phyloP scores from a whole-genome alignment of 306 rosid genomes.

The Casuarina glauca region DNA sequence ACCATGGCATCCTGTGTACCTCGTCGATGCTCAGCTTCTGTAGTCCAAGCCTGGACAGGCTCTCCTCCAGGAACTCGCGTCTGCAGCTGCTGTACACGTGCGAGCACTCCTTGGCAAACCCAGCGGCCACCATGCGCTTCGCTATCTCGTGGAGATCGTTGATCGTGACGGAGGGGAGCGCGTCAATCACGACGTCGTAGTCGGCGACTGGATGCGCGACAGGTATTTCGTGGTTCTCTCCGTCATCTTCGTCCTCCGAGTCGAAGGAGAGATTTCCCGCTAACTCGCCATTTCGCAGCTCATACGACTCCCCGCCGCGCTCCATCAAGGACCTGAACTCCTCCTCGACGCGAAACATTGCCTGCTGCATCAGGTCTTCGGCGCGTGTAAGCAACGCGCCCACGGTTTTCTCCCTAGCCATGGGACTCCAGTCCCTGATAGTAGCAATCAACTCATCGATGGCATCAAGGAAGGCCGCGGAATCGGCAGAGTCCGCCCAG shows the following conservation, averaged over 20 bases:
- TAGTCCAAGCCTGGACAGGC: slow-evolving; percentile 79
- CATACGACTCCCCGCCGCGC: slow-evolving; percentile 85
- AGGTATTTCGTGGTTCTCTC: slow-evolving; percentile 52
- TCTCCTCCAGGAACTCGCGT: slow-evolving; percentile 86
- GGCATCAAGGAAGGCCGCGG: slow-evolving; percentile 75
- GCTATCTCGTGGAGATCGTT: slow-evolving; percentile 90
- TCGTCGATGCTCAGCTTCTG: slow-evolving; percentile 88
- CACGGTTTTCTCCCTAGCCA: slow-evolving; percentile 58
- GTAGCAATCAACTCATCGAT: slow-evolving; percentile 67
- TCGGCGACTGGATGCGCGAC: slow-evolving; percentile 70
- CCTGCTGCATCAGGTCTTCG: slow-evolving; percentile 81
- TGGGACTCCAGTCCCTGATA: slow-evolving; percentile 71
- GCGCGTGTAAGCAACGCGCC: slow-evolving; percentile 65
- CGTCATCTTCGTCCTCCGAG: slow-evolving; percentile 64
- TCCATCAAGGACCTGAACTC: slow-evolving; percentile 91
- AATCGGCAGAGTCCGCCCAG: slow-evolving; percentile 73
- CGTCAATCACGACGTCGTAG: slow-evolving; percentile 76
- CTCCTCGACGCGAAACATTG: slow-evolving; percentile 83
- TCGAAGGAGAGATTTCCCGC: slow-evolving; percentile 55
- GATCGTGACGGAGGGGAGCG: slow-evolving; percentile 76
- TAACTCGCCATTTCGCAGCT: slow-evolving; percentile 51
- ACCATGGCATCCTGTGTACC: slow-evolving; percentile 85
- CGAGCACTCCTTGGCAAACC: slow-evolving; percentile 86
- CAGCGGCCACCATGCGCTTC: slow-evolving; percentile 87
- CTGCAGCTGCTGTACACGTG: slow-evolving; percentile 84